These are phyloP conservation scores for Scedosporium minutisporum DNA, from an alignment of 2,329 filamentous ascomycete species.

Conservation along the genomic window DNA sequence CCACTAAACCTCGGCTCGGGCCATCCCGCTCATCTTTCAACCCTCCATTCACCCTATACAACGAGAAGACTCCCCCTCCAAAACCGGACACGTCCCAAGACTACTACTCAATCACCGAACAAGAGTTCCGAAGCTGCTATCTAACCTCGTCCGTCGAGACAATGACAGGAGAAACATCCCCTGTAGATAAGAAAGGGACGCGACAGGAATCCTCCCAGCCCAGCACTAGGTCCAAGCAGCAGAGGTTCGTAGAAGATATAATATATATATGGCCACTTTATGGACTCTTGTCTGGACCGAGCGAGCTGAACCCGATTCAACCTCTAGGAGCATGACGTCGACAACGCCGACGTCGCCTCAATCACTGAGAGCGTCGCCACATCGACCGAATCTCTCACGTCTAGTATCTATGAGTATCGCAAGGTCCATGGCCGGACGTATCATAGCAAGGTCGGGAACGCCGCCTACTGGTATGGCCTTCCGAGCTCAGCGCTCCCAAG, in stretches of 20 bases:
- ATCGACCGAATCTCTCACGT: conserved; percentile 19
- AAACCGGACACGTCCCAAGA: too few relatives aligned
- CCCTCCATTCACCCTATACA: too few relatives aligned
- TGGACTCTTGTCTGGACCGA: too few relatives aligned
- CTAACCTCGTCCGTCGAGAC: too few relatives aligned
- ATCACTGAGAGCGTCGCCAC: not conserved
- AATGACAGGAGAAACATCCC: too few relatives aligned
- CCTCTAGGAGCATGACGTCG: not conserved
- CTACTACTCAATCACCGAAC: too few relatives aligned
- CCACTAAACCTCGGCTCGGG: too few relatives aligned
- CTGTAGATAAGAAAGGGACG: too few relatives aligned
- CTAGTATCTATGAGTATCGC: conserved; percentile 20
- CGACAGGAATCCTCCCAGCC: not conserved
- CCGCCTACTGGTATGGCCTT: conserved; percentile 17
- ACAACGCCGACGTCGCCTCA: not conserved
- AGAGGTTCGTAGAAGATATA: not conserved
- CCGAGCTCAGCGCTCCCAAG: too few relatives aligned
- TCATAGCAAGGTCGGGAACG: conserved; percentile 17
- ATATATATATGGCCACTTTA: not conserved
- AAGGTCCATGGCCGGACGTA: conserved; percentile 21
- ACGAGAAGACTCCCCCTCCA: too few relatives aligned
- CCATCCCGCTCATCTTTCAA: too few relatives aligned
- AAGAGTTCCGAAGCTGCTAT: too few relatives aligned
- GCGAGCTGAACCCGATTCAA: not conserved
- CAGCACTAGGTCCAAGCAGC: not conserved